These are phyloP conservation scores for Xylariaceae sp. DNA, from an alignment of 2,329 filamentous ascomycete species.

Conservation along the genomic window DNA sequence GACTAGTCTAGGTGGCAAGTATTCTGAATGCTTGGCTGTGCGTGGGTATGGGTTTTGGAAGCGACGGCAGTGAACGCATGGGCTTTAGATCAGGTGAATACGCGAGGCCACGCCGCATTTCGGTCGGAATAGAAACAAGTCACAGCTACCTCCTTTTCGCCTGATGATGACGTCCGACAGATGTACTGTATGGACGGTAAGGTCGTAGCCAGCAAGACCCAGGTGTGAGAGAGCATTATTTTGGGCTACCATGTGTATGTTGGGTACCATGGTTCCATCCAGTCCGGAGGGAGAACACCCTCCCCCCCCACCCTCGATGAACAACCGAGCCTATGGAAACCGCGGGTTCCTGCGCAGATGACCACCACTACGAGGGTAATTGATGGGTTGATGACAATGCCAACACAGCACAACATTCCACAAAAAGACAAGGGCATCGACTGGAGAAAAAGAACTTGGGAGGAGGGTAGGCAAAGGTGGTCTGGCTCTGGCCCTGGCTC, in stretches of 20 bases:
- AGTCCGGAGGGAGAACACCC: not conserved
- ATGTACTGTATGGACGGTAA: not conserved
- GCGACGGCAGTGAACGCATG: not conserved
- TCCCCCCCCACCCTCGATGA: slow-evolving; percentile 8
- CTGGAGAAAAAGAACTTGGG: slow-evolving; percentile 4
- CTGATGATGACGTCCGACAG: not conserved
- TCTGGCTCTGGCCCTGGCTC: no score
- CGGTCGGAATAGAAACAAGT: not conserved
- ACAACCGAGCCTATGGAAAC: slow-evolving; percentile 30
- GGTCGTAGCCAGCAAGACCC: no score
- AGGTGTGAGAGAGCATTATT: no score
- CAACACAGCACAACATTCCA: slow-evolving; percentile 19
- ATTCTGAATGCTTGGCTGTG: no score
- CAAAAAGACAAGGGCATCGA: slow-evolving; percentile 1
- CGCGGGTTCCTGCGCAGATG: slow-evolving; percentile 35
- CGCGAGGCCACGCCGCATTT: not conserved
- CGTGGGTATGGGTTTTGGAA: not conserved
- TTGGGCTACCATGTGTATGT: not conserved
- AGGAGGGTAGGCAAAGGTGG: no score
- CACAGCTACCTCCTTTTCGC: not conserved
- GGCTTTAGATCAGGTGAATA: not conserved
- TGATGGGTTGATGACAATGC: slow-evolving; percentile 27
- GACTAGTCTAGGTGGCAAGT: no score
- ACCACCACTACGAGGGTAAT: slow-evolving; percentile 24
- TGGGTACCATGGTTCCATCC: not conserved